These are phyloP conservation scores for Microsporum canis DNA, from an alignment of 2,329 filamentous ascomycete genomes.

Conservation along the genomic window DNA sequence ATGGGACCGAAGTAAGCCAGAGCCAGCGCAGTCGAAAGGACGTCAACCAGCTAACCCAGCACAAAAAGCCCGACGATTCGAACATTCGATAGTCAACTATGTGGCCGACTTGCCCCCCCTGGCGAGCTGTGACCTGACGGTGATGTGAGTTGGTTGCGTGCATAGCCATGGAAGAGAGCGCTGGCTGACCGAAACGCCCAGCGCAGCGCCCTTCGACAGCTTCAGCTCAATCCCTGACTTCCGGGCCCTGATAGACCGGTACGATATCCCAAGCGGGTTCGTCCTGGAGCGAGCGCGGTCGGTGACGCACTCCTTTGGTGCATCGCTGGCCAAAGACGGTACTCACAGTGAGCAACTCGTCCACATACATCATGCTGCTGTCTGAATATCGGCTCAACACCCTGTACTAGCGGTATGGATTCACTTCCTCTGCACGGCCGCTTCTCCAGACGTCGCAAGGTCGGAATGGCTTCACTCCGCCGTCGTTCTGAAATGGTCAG, in stretches of 20 bases:
- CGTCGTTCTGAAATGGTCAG: background rate
- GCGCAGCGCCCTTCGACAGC: background rate
- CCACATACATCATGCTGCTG: background rate
- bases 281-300: background rate
- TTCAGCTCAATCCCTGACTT: background rate
- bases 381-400: background rate
- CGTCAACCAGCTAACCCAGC: background rate
- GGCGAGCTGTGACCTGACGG: background rate
- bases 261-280: background rate
- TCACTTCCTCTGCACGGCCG: background rate
- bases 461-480: background rate
- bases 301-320: background rate
- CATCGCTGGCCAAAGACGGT: background rate
- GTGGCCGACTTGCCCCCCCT: background rate
- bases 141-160: background rate
- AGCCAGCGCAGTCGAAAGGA: background rate
- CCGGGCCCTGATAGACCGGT: background rate
- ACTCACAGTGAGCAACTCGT: background rate
- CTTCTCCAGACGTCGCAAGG: background rate
- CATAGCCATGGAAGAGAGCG: too few species aligned
- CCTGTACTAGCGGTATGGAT: background rate
- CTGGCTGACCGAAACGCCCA: background rate
- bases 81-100: background rate
- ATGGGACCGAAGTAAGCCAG: background rate
- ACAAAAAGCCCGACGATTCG: background rate